Conservation (phyloP, 2,329 filamentous ascomycete species). For the Fusarium haematococcum region DNA sequence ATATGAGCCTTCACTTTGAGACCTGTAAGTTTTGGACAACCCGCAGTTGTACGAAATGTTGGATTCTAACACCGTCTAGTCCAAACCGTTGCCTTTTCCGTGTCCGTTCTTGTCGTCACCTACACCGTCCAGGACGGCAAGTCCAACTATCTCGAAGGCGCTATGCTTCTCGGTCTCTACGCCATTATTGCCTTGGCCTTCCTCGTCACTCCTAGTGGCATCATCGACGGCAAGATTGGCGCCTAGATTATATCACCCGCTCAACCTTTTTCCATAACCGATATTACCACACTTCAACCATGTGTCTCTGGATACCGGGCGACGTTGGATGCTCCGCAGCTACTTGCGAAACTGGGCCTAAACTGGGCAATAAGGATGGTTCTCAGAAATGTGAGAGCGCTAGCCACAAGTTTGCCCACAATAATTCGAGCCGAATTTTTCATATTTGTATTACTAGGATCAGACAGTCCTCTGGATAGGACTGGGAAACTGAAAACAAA, state of each 20-base stretch:
- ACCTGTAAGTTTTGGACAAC: conserved; percentile 54
- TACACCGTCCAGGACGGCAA: conserved; percentile 85
- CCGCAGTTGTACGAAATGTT: not conserved
- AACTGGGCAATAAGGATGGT: not conserved
- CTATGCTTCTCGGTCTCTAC: conserved; percentile 71
- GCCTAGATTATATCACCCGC: conserved; percentile 1
- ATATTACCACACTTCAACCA: not conserved
- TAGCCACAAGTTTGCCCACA: conserved; percentile 7
- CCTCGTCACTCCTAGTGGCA: conserved; percentile 64
- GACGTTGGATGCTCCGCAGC: not conserved
- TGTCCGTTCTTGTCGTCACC: conserved; percentile 80
- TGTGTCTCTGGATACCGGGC: conserved; percentile 1
- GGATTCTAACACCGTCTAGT: conserved; percentile 55
- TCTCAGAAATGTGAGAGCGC: not conserved
- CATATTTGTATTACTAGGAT: conserved; percentile 41
- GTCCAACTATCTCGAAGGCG: conserved; percentile 86
- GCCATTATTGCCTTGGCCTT: conserved; percentile 71
- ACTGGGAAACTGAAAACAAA: conserved; percentile 3
- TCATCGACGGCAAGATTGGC: conserved; percentile 53
- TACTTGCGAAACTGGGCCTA: conserved; percentile 2
- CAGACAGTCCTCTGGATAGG: conserved; percentile 23
- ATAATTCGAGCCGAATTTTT: conserved; percentile 29
- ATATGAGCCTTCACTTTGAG: conserved; percentile 85
- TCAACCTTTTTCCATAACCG: not conserved
- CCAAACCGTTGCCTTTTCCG: conserved; percentile 81